These are phyloP conservation scores for Metahyphopichia silvanorum DNA, from an alignment of 805 yeast species.

Conservation along the genomic window DNA sequence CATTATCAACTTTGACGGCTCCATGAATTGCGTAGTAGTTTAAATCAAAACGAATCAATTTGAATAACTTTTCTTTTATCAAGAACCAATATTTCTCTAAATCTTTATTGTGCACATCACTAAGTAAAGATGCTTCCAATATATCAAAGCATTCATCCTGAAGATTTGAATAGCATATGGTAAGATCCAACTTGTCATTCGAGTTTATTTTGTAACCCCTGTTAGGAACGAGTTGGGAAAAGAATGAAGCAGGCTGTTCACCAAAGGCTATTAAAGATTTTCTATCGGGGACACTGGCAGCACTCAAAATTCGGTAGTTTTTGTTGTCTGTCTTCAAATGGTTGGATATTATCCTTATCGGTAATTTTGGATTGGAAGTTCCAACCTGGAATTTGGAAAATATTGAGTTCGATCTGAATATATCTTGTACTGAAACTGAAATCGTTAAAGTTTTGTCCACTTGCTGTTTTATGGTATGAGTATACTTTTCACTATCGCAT, in stretches of 20 bases:
- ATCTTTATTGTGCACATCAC: constrained; percentile 6
- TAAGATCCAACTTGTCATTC: constrained; percentile 39
- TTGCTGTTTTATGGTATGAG: constrained; percentile 22
- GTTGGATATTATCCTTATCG: constrained; percentile 51
- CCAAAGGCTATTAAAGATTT: constrained; percentile 51
- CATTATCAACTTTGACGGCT: constrained; percentile 15
- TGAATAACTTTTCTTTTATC: constrained; percentile 15
- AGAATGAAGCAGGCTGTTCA: constrained; percentile 67
- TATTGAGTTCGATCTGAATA: constrained; percentile 53
- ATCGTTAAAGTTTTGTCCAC: constrained; percentile 56
- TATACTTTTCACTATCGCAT: constrained; percentile 13
- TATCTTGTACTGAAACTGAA: constrained; percentile 79
- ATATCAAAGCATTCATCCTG: constrained; percentile 39
- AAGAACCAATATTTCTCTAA: constrained; percentile 19
- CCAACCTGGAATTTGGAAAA: constrained; percentile 71
- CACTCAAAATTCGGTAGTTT: constrained; percentile 21
- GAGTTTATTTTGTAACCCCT: constrained; percentile 12
- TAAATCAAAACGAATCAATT: constrained; percentile 24
- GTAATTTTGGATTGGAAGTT: constrained; percentile 47
- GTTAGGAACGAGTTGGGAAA: constrained; percentile 47
- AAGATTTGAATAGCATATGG: constrained; percentile 45
- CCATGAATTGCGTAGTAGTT: constrained; percentile 24
- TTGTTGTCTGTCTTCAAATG: constrained; percentile 28
- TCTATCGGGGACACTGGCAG: constrained; percentile 12
- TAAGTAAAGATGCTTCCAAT: constrained; percentile 9